Conservation (phyloP, 2,329 filamentous ascomycete genomes). For the Fusarium ambrosium region DNA sequence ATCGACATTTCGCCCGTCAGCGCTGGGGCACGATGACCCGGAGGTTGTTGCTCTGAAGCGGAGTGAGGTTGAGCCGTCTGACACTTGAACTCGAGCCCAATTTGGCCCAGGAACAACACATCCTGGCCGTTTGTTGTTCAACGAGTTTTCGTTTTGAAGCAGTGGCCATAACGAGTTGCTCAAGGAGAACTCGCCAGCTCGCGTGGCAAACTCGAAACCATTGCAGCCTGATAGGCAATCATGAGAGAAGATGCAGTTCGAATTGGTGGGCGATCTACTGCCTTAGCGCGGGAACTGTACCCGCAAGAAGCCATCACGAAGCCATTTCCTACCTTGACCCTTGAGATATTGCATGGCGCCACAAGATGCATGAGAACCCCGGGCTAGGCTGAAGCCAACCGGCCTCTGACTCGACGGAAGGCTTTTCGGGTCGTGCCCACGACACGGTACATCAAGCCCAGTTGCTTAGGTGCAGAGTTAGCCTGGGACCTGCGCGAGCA, state of each 20-base stretch:
- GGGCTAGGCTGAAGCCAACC: constrained; percentile 27
- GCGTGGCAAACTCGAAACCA: background rate
- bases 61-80: constrained; percentile 44
- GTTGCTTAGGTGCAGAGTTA: background rate
- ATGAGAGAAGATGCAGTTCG: constrained; percentile 1
- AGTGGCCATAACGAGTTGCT: background rate
- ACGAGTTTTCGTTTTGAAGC: background rate
- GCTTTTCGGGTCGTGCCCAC: constrained; percentile 22
- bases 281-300: constrained; percentile 25
- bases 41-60: constrained; percentile 19
- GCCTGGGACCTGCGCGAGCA: background rate
- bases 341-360: constrained; percentile 36
- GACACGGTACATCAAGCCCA: constrained; percentile 3
- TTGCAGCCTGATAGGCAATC: constrained; percentile 3
- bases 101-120: constrained; percentile 7
- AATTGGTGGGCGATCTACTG: constrained; percentile 17
- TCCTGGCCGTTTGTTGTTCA: background rate
- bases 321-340: constrained; percentile 23
- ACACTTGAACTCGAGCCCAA: constrained; percentile 36
- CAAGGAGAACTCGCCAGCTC: background rate
- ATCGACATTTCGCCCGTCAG: constrained; percentile 4
- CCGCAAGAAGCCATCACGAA: constrained; percentile 40
- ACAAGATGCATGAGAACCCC: constrained; percentile 32
- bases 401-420: constrained; percentile 14
- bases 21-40: constrained; percentile 14